Base-by-base conservation (phyloP, 2,329 filamentous ascomycete species). In the Chrysosporium keratinophilum region DNA sequence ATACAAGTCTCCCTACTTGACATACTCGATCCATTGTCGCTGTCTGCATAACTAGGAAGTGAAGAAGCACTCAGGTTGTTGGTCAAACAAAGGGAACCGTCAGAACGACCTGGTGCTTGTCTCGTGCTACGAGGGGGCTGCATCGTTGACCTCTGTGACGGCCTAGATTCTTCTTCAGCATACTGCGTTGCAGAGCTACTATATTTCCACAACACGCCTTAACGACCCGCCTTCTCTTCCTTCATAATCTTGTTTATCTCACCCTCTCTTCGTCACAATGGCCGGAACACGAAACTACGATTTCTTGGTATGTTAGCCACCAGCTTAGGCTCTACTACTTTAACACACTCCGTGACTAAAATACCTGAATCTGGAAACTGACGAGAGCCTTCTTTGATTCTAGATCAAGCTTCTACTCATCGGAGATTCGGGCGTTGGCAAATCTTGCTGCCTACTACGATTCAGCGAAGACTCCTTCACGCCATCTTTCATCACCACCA, bases 381-480 rank as follows among this genome's bases (percentile, higher is more conserved):
- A 40, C 15, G 20, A 31, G 2, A 11, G 20, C 5, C 2, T 31
- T 19, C 17, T 40, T 41, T 23, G 34, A 35, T 23, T 54, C 41
- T 66, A 95, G 90, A 95, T 96, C 79, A 96, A 96, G 78, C 82
- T 96, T 60, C 82, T 96, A 69, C 82, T 96, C 69, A 96, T 96
- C 72, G 90, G 90, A 72, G 90, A 96, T 78, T 95, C 89, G 48
- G 90, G 90, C 67, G 90, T 96, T 58, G 90, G 90, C 71, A 96
- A 96, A 76, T 96, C 90, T 63, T 96, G 90, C 83, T 95, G 90
- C 74, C 80, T 96, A 71, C 78, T 96, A 68, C 88, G 90, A 64
- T 96, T 96, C 78, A 95, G 88, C 74, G 90, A 96, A 76, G 90
- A 96, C 78, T 94, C 88, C 45, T 96, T 95, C 76, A 96, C 90